phyloP scores from a whole-genome alignment of 441 rosid species.

The Aquilaria agallochum region DNA sequence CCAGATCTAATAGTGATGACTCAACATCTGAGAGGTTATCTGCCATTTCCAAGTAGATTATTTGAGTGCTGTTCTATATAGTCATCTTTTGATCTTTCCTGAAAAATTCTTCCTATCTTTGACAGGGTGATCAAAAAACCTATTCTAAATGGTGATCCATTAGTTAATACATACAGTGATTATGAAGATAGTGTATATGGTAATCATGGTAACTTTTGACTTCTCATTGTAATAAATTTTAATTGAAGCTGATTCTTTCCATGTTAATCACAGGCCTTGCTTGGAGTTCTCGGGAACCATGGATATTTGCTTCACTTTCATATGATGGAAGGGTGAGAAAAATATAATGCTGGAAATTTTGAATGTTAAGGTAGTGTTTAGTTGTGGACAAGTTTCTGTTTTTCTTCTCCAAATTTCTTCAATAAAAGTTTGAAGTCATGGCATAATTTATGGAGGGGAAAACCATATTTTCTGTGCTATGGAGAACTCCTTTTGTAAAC shows the following conservation, averaged over 20 bases:
- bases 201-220: slow-evolving; percentile 22
- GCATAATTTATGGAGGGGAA: too few relatives aligned
- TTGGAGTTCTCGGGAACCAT: slow-evolving; percentile 93
- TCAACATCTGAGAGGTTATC: slow-evolving; percentile 44
- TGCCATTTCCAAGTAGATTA: slow-evolving; percentile 2
- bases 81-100: slow-evolving; percentile 12
- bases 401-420: too few relatives aligned
- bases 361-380: too few relatives aligned
- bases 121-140: slow-evolving; percentile 50
- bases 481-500: too few relatives aligned
- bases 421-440: too few relatives aligned
- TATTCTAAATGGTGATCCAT: slow-evolving; percentile 38
- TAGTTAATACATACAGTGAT: slow-evolving; percentile 72
- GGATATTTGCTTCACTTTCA: slow-evolving; percentile 89
- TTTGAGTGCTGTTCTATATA: slow-evolving; percentile 7
- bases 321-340: slow-evolving; percentile 91
- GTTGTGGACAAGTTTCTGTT: too few relatives aligned
- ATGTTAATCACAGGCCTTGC: slow-evolving; percentile 59
- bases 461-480: too few relatives aligned
- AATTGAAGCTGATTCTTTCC: slow-evolving; percentile 11
- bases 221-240: slow-evolving; percentile 5
- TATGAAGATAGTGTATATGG: slow-evolving; percentile 93
- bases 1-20: slow-evolving; percentile 43
- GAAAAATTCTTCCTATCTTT: slow-evolving; percentile 5
- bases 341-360: neutral